A percentile compares a stretch with the other conserved stretches of the same genome.
These are phyloP conservation scores for Fusarium keratoplasticum DNA, from an alignment of 2,329 filamentous ascomycete genomes.

Conservation along the genomic window DNA sequence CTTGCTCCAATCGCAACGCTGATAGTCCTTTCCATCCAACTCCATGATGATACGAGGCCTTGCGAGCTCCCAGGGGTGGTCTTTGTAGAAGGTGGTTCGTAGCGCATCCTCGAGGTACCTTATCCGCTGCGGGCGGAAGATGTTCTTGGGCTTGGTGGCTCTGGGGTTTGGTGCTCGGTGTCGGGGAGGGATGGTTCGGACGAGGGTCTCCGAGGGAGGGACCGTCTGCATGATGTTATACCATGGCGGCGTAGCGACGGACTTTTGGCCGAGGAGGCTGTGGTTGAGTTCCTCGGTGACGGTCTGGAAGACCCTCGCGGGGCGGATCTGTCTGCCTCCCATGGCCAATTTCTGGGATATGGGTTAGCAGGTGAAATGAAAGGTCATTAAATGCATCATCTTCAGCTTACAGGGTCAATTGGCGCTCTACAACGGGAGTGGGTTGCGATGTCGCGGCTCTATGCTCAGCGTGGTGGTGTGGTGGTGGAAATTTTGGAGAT, in stretches of 20 bases:
- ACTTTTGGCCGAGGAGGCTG: slow-evolving; percentile 50
- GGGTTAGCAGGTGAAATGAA: slow-evolving; percentile 2
- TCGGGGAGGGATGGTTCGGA: slow-evolving; percentile 63
- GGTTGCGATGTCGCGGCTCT: slow-evolving; percentile 21
- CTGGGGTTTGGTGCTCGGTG: slow-evolving; percentile 58
- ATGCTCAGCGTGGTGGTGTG: slow-evolving; percentile 29
- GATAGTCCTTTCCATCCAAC: slow-evolving; percentile 83
- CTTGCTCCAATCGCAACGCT: slow-evolving; percentile 82
- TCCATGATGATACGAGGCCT: slow-evolving; percentile 88
- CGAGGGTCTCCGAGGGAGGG: slow-evolving; percentile 69
- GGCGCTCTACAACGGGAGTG: slow-evolving; percentile 28
- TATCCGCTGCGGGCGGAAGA: slow-evolving; percentile 85
- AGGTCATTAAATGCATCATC: not conserved
- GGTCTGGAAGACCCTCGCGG: slow-evolving; percentile 60
- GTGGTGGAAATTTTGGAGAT: slow-evolving; percentile 48
- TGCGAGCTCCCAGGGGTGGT: slow-evolving; percentile 98
- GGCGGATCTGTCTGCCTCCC: slow-evolving; percentile 58
- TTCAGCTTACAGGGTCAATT: slow-evolving; percentile 34
- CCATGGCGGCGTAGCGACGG: slow-evolving; percentile 59
- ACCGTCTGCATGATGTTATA: slow-evolving; percentile 62
- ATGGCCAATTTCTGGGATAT: slow-evolving; percentile 44
- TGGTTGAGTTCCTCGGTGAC: slow-evolving; percentile 58
- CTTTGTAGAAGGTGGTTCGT: slow-evolving; percentile 84
- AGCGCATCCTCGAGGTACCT: slow-evolving; percentile 86
- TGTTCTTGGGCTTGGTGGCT: slow-evolving; percentile 69